Evolutionary conservation across 1,139 yeast genomes (phyloP).

Genomic region (Yamadazyma friedrichii): DNA sequence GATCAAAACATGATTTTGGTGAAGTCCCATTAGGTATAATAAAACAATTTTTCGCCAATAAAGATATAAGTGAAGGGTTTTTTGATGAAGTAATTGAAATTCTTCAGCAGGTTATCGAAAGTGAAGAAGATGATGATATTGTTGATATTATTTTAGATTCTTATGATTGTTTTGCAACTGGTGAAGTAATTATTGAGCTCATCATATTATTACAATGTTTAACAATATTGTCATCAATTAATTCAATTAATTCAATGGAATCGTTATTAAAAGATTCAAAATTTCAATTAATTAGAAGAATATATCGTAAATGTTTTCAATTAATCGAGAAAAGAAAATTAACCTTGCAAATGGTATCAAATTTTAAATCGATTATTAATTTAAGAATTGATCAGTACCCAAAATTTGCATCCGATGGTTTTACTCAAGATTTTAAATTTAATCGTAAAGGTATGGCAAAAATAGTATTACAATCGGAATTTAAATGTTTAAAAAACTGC

Average conservation of each 20-base stretch:
- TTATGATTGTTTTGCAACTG: conserved; percentile 59
- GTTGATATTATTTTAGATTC: conserved; percentile 48
- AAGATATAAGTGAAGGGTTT: conserved; percentile 17
- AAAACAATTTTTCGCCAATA: conserved; percentile 23
- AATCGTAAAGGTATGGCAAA: conserved; percentile 44
- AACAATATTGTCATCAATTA: conserved; percentile 39
- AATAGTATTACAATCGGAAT: conserved; percentile 55
- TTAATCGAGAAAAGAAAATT: conserved; percentile 40
- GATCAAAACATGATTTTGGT: conserved; percentile 78
- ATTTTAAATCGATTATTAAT: conserved; percentile 31
- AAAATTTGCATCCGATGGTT: conserved; percentile 23
- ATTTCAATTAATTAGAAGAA: conserved; percentile 39
- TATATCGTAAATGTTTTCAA: conserved; percentile 48
- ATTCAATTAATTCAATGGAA: conserved; percentile 30
- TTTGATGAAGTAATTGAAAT: conserved; percentile 31
- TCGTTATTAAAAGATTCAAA: conserved; percentile 26
- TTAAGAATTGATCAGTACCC: conserved; percentile 45
- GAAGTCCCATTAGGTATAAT: conserved; percentile 57
- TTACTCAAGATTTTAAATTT: conserved; percentile 10
- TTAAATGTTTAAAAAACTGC: conserved; percentile 45
- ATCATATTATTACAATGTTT: conserved; percentile 52
- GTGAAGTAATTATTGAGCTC: conserved; percentile 59
- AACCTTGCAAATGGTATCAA: conserved; percentile 32
- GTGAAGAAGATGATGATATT: conserved; percentile 46
- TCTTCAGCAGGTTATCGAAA: conserved; percentile 21